Conservation (phyloP, 116 monocot genomes). For the Trichopus zeylanicus region DNA sequence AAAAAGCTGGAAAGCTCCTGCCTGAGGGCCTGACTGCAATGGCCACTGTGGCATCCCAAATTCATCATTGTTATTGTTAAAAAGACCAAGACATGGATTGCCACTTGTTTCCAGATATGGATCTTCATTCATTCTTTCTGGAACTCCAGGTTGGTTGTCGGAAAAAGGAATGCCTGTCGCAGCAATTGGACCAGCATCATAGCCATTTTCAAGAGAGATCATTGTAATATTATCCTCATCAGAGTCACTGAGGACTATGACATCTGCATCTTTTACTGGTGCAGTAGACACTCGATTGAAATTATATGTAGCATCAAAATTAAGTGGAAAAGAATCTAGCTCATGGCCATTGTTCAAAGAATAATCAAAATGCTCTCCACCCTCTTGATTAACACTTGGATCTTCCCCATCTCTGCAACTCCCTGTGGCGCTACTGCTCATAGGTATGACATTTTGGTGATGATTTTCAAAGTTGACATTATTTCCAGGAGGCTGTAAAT, state of each 20-base stretch:
- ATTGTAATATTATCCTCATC: slow-evolving; percentile 68
- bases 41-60: slow-evolving; percentile 52
- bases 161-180: slow-evolving; percentile 21
- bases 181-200: slow-evolving; percentile 8
- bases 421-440: slow-evolving; percentile 58
- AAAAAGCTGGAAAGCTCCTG: slow-evolving; percentile 56
- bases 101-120: slow-evolving; percentile 24
- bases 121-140: slow-evolving; percentile 36
- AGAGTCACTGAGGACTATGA: slow-evolving; percentile 90
- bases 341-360: slow-evolving; percentile 42
- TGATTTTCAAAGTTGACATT: slow-evolving; percentile 22
- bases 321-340: slow-evolving; percentile 36
- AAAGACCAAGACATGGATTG: slow-evolving; percentile 28
- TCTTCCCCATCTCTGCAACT: slow-evolving; percentile 81
- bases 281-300: slow-evolving; percentile 20
- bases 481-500: slow-evolving; percentile 63
- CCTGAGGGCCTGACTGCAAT: slow-evolving; percentile 33
- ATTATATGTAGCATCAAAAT: slow-evolving; percentile 34
- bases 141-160: slow-evolving; percentile 24
- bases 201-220: slow-evolving; percentile 17
- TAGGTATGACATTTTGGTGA: slow-evolving; percentile 27
- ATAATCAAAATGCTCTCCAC: slow-evolving; percentile 37
- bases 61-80: slow-evolving; percentile 39
- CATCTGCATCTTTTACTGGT: slow-evolving; percentile 22
- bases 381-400: slow-evolving; percentile 75